These are phyloP conservation scores for Coemansia sp. DNA, from an alignment of 192 early-diverging fungal genomes.

Conservation along the genomic window DNA sequence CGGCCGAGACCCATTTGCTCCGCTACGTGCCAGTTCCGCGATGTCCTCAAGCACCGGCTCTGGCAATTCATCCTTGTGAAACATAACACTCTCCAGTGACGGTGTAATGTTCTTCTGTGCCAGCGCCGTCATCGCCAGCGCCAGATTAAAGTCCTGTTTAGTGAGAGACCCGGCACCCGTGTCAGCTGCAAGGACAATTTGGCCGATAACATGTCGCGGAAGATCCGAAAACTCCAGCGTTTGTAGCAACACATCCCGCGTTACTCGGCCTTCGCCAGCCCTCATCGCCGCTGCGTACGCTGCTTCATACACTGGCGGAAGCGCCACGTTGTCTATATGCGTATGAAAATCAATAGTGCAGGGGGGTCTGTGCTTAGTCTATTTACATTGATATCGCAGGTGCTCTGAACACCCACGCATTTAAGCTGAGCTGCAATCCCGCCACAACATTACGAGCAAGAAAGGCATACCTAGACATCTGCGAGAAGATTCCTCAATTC, in stretches of 20 bases:
- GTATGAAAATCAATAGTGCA: conserved; percentile 2
- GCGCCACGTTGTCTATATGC: conserved; percentile 40
- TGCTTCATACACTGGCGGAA: conserved; percentile 44
- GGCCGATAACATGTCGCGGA: conserved; percentile 39
- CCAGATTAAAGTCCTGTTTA: conserved; percentile 68
- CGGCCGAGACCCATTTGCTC: background rate
- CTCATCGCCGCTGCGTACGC: conserved; percentile 38
- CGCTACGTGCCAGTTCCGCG: conserved; percentile 47
- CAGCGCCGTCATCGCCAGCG: conserved; percentile 66
- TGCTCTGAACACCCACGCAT: background rate
- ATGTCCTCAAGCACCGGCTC: conserved; percentile 60
- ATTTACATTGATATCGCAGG: background rate
- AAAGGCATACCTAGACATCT: conserved; percentile 37
- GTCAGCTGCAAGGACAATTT: conserved; percentile 41
- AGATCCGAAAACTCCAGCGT: conserved; percentile 31
- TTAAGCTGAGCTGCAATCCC: background rate
- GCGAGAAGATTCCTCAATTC: conserved; percentile 20
- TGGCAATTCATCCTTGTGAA: conserved; percentile 66
- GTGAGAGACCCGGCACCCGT: conserved; percentile 27
- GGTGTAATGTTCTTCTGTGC: conserved; percentile 80
- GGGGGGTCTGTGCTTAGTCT: background rate
- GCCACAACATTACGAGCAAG: background rate
- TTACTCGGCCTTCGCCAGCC: conserved; percentile 43
- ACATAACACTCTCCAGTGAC: conserved; percentile 64
- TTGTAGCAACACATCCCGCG: conserved; percentile 40